phyloP scores from a whole-genome alignment of 2,329 filamentous ascomycete genomes.

The Plenodomus biglobosus region DNA sequence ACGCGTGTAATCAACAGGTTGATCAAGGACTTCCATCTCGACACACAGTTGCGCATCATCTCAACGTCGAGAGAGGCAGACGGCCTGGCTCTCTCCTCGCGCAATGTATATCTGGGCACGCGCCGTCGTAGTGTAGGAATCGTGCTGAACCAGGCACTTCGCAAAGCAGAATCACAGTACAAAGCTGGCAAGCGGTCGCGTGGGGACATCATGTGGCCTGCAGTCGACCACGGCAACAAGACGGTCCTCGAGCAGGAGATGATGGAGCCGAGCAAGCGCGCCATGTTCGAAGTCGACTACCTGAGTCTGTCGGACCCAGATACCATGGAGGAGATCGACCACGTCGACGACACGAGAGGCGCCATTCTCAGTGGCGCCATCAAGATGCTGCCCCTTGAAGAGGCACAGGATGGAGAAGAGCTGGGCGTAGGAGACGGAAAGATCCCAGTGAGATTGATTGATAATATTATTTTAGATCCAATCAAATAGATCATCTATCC shows the following conservation, averaged over 20 bases:
- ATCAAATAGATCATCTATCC: neutral
- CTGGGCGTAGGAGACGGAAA: constrained; percentile 69
- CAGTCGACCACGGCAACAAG: constrained; percentile 60
- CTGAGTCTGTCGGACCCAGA: constrained; percentile 86
- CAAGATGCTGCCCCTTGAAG: constrained; percentile 82
- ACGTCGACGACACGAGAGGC: constrained; percentile 68
- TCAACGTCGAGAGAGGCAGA: constrained; percentile 75
- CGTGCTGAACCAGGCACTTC: constrained; percentile 70
- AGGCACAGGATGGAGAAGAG: constrained; percentile 69
- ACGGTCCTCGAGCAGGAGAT: constrained; percentile 63
- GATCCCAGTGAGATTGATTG: constrained; percentile 82
- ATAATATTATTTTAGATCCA: constrained; percentile 73
- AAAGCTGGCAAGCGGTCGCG: constrained; percentile 56
- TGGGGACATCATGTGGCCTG: constrained; percentile 70
- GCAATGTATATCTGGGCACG: constrained; percentile 87
- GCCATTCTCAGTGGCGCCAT: constrained; percentile 88
- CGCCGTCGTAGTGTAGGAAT: constrained; percentile 71
- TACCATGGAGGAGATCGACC: constrained; percentile 74
- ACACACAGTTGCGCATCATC: constrained; percentile 71
- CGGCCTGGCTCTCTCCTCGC: constrained; percentile 85
- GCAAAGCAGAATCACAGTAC: constrained; percentile 70
- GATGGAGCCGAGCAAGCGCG: constrained; percentile 62
- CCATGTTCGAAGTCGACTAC: constrained; percentile 83
- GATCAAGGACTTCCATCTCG: constrained; percentile 83
- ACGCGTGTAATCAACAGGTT: constrained; percentile 85